Conservation (phyloP, 306 rosid species). For the Quercus engelmannii region DNA sequence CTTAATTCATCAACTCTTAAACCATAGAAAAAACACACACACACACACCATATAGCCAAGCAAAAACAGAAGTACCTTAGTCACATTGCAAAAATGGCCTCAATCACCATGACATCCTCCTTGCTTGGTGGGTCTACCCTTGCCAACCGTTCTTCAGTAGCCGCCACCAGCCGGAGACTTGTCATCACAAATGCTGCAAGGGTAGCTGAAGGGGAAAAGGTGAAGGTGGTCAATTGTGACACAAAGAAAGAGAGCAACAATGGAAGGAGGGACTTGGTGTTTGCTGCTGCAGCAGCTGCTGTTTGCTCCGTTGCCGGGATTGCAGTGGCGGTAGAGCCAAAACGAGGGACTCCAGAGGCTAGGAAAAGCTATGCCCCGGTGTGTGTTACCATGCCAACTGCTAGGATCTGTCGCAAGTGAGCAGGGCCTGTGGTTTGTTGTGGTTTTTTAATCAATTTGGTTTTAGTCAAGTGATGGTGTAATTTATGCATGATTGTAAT, state of each 20-base stretch:
- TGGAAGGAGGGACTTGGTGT: slow-evolving; percentile 43
- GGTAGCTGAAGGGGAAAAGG: slow-evolving; percentile 22
- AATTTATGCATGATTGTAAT: background rate
- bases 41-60: background rate
- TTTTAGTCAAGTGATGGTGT: background rate
- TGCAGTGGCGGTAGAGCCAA: slow-evolving; percentile 38
- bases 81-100: slow-evolving; percentile 31
- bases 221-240: slow-evolving; percentile 15
- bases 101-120: slow-evolving; percentile 44
- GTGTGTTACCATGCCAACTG: slow-evolving; percentile 57
- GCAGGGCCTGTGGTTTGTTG: background rate
- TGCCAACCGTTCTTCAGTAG: background rate
- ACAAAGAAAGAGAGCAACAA: slow-evolving; percentile 18
- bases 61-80: background rate
- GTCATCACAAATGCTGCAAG: slow-evolving; percentile 15
- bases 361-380: slow-evolving; percentile 43
- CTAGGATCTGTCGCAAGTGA: slow-evolving; percentile 42
- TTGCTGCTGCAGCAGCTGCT: slow-evolving; percentile 33
- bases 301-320: slow-evolving; percentile 35
- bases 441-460: background rate
- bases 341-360: slow-evolving; percentile 35
- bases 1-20: background rate
- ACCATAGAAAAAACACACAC: background rate
- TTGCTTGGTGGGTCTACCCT: slow-evolving; percentile 15
- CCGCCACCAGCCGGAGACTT: background rate